Evolutionary conservation across 148 eudicot genomes (phyloP).

Genomic region (Fagopyrum tataricum): DNA sequence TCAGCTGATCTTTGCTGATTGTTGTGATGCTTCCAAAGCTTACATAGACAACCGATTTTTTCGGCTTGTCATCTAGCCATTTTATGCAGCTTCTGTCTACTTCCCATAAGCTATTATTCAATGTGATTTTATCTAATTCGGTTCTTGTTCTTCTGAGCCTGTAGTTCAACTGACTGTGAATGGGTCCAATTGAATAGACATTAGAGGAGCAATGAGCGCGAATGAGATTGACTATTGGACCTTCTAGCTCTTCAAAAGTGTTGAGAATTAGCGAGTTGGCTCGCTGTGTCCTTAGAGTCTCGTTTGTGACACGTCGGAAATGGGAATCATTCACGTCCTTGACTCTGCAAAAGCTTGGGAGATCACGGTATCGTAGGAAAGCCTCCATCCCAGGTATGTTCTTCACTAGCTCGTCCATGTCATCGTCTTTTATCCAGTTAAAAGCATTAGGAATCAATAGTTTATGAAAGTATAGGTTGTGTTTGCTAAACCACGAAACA

Average conservation of each 20-base stretch:
- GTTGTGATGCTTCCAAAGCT: conserved; percentile 38
- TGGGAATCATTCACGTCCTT: neutral
- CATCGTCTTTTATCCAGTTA: conserved; percentile 7
- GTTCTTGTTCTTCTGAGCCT: neutral
- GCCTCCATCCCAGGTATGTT: conserved; percentile 24
- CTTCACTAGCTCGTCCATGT: conserved; percentile 19
- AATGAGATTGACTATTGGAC: conserved; percentile 25
- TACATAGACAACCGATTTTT: conserved; percentile 42
- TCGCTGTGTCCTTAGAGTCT: neutral
- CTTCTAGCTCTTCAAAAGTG: conserved; percentile 38
- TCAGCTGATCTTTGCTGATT: conserved; percentile 25
- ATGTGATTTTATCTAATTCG: neutral
- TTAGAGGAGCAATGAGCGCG: conserved; percentile 15
- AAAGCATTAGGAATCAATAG: neutral
- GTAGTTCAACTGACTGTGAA: conserved; percentile 28
- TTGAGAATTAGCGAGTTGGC: conserved; percentile 27
- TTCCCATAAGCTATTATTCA: conserved; percentile 27
- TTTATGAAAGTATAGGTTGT: no score
- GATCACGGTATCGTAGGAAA: conserved; percentile 32
- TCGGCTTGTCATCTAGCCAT: conserved; percentile 42
- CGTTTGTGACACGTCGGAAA: conserved; percentile 1
- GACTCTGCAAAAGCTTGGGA: conserved; percentile 26
- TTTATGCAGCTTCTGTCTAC: conserved; percentile 31
- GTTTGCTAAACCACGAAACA: no score
- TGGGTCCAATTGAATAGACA: conserved; percentile 43